These are phyloP conservation scores for Suillus lakei DNA, from an alignment of 768 basidiomycete genomes.

Conservation along the genomic window DNA sequence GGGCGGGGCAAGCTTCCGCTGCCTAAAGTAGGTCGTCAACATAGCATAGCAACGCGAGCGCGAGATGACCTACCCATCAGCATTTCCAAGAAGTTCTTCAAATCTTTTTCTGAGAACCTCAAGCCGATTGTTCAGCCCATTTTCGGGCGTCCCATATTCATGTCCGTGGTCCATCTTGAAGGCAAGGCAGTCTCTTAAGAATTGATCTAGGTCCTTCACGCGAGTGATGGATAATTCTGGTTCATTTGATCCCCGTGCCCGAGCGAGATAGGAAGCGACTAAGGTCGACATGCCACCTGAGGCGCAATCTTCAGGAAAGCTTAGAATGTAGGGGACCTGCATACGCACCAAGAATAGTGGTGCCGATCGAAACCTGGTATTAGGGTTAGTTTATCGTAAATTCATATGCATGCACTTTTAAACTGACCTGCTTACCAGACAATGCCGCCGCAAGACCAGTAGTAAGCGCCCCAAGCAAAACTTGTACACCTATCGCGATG, in stretches of 20 bases:
- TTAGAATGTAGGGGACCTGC: background rate
- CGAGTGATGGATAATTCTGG: conserved; percentile 65
- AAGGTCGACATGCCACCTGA: conserved; percentile 67
- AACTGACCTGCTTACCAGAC: conserved; percentile 45
- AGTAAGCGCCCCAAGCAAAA: conserved; percentile 67
- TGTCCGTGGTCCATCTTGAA: conserved; percentile 65
- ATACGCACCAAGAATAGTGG: conserved; percentile 43
- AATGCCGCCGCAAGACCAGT: conserved; percentile 62
- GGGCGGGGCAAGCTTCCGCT: background rate
- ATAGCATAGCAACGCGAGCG: background rate
- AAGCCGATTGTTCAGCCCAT: conserved; percentile 16
- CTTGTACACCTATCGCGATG: conserved; percentile 64
- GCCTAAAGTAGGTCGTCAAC: background rate
- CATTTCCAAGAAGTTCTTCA: conserved; percentile 34
- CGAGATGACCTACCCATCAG: conserved; percentile 4
- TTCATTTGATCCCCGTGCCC: conserved; percentile 69
- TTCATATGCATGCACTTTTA: background rate
- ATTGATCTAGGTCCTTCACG: conserved; percentile 66
- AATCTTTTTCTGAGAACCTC: conserved; percentile 25
- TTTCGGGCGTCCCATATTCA: conserved; percentile 18
- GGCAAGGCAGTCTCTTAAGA: conserved; percentile 62
- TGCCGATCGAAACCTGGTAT: conserved; percentile 33
- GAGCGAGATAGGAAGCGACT: conserved; percentile 74
- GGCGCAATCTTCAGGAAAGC: background rate
- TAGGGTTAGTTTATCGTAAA: background rate